Evolutionary conservation across 495 filamentous ascomycete species (phyloP), one percentile per base, ranked within the genome.

Genomic region (Cenococcum geophilum): DNA sequence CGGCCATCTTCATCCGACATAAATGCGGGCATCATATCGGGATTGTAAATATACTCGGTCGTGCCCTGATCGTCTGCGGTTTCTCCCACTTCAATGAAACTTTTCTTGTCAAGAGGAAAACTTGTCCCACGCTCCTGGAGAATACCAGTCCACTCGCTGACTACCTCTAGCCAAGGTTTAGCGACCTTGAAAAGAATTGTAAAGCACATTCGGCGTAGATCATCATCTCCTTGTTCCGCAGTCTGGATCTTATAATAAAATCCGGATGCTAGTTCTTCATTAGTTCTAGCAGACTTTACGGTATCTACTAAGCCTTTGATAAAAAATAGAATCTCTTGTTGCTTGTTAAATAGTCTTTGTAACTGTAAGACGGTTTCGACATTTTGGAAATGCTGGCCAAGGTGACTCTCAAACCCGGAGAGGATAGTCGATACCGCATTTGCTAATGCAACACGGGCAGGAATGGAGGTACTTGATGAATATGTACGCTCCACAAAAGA

Each of bases 111-210:
- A 54, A 52, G 12, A 32, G 65, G 36, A 63, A 57, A 48, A 55
- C 64, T 49, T 90, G 92, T 27, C 72, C 73, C 22, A 64, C 73
- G 37, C 62, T 74, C 57, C 76, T 77, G 14, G 51, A 76, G 81
- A 10, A 93, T 76, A 0, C 91, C 91, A 59, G 92, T 80, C 89
- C 90, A 96, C 55, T 84, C 81, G 48, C 88, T 83, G 1, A 88
- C 75, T 53, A 86, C 82, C 18, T 83, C 80, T 40, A 88, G 77
- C 86, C 89, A 96, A 1, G 92, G 87, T 37, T 70, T 66, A 10
- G 83, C 83, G 0, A 88, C 81, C 16, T 82, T 79, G 9, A 77
- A 74, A 9, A 96, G 70, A 0, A 95, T 77, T 62, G 89, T 84
- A 76, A 43, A 89, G 73, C n/a, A 87, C 74, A 21, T 37, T 22